phyloP scores from a whole-genome alignment of 257 asterid genomes.

The Solanum lycopersicoides region DNA sequence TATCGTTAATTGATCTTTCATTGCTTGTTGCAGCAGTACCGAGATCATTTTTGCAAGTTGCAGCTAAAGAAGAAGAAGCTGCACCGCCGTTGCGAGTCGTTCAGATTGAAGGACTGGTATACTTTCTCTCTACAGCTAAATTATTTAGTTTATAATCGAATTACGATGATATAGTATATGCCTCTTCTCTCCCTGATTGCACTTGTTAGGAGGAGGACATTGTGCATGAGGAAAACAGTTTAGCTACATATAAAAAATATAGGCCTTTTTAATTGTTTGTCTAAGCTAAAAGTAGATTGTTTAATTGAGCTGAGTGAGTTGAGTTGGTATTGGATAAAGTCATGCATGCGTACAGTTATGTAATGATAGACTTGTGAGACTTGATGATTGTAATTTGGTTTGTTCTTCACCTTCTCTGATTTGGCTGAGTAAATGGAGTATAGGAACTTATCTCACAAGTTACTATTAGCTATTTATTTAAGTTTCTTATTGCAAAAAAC shows the following conservation, averaged over 20 bases:
- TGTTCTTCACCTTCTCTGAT: background rate
- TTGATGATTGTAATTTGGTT: background rate
- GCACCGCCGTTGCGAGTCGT: conserved; percentile 82
- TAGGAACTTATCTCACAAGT: background rate
- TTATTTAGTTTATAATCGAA: background rate
- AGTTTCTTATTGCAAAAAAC: background rate
- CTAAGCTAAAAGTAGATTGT: too few relatives aligned
- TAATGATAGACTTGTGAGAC: background rate
- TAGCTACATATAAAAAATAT: background rate
- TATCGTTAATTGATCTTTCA: background rate
- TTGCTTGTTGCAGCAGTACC: conserved; percentile 26
- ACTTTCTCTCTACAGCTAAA: background rate
- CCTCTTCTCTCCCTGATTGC: background rate
- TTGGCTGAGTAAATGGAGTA: background rate
- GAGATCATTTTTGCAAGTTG: conserved; percentile 86
- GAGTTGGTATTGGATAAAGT: background rate
- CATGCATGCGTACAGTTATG: background rate
- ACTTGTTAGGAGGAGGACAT: background rate
- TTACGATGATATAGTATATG: background rate
- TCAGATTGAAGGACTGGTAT: conserved; percentile 95
- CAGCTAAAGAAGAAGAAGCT: conserved; percentile 61
- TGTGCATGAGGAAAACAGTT: background rate
- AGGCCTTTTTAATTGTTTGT: background rate
- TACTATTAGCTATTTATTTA: background rate
- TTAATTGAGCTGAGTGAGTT: background rate